Evolutionary conservation across 1,284 basidiomycete genomes (phyloP).

Genomic region (Schizopora paradoxa): DNA sequence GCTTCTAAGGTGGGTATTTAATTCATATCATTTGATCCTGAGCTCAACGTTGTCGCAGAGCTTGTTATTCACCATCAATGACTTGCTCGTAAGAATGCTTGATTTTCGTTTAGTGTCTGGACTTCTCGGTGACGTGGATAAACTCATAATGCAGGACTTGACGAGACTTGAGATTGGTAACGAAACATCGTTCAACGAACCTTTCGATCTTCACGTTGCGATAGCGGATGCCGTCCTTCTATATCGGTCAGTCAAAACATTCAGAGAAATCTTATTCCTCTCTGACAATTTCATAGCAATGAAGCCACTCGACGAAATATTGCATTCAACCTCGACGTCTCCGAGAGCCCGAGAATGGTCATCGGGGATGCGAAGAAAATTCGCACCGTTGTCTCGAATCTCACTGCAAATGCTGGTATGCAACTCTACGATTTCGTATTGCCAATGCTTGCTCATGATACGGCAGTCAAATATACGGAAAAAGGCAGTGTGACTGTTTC

Average conservation of each 20-base stretch:
- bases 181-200: constrained; percentile 78
- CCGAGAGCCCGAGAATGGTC: constrained; percentile 52
- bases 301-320: constrained; percentile 71
- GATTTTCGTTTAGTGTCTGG: neutral
- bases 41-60: constrained; percentile 34
- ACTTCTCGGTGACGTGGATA: constrained; percentile 24
- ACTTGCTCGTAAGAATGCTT: constrained; percentile 52
- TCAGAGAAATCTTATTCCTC: constrained; percentile 15
- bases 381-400: constrained; percentile 75
- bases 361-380: constrained; percentile 75
- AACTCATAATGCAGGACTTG: constrained; percentile 49
- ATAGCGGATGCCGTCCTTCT: constrained; percentile 67
- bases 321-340: constrained; percentile 55
- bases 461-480: constrained; percentile 69
- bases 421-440: constrained; percentile 13
- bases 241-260: constrained; percentile 32
- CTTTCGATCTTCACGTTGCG: constrained; percentile 67
- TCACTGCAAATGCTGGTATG: constrained; percentile 76
- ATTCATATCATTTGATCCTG: neutral
- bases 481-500: constrained; percentile 62
- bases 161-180: constrained; percentile 79
- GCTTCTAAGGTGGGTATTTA: constrained; percentile 62
- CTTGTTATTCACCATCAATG: constrained; percentile 81
- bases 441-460: constrained; percentile 8
- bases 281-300: constrained; percentile 33